A percentile compares a stretch with the other conserved stretches of the same genome.
These are phyloP conservation scores for Actinidia chinensis DNA, from an alignment of 179 eudicot species.

Conservation along the genomic window DNA sequence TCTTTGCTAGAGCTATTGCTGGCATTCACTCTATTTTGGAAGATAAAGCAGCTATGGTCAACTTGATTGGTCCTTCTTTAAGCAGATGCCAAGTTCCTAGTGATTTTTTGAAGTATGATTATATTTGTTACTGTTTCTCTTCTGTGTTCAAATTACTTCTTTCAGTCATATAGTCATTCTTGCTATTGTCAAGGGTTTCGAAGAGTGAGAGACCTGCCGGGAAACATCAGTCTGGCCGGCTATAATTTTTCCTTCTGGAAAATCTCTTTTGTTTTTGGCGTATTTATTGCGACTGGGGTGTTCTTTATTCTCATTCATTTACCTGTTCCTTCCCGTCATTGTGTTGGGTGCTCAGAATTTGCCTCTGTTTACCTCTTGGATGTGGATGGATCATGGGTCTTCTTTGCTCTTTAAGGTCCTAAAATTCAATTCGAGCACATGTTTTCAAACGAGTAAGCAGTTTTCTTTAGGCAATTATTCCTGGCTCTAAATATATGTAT, in stretches of 20 bases:
- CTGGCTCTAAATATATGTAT: background rate
- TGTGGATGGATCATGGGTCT: conserved; percentile 86
- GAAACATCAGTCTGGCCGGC: conserved; percentile 94
- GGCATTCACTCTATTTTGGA: no score
- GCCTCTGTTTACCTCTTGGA: conserved; percentile 89
- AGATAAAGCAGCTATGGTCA: no score
- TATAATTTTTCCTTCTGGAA: conserved; percentile 83
- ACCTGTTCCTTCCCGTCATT: conserved; percentile 96
- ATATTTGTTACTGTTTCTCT: no score
- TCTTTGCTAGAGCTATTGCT: no score
- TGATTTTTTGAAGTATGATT: no score
- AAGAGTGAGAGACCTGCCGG: conserved; percentile 88
- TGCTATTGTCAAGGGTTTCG: conserved; percentile 61
- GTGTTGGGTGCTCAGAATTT: conserved; percentile 95
- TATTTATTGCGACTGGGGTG: conserved; percentile 82
- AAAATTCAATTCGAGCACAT: conserved; percentile 85
- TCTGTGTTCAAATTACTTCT: no score
- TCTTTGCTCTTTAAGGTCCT: conserved; percentile 90
- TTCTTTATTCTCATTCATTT: conserved; percentile 91
- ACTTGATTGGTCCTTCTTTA: no score
- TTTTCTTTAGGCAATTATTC: background rate
- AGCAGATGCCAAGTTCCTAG: no score
- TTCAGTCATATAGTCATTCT: background rate
- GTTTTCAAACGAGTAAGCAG: conserved; percentile 69
- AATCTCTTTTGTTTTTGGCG: conserved; percentile 87